phyloP scores from a whole-genome alignment of 2,329 filamentous ascomycete species.

The Arthrobotrys entomopaga region DNA sequence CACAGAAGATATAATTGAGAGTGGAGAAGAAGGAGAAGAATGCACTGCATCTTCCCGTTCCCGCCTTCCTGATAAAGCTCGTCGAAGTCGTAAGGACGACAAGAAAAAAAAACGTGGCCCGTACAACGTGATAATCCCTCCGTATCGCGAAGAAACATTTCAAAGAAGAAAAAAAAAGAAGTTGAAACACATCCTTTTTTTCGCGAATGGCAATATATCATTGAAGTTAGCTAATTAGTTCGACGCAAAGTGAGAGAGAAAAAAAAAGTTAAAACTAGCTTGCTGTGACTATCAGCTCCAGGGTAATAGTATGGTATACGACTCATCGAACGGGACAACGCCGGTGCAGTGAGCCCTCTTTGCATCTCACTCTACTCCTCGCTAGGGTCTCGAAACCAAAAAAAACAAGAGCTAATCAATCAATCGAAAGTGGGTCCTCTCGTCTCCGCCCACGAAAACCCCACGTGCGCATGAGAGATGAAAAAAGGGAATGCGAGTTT shows the following conservation, averaged over 20 bases:
- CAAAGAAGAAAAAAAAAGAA: no score
- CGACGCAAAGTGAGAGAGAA: no score
- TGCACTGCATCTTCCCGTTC: constrained; percentile 48
- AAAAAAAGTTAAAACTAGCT: no score
- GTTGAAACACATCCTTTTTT: constrained; percentile 35
- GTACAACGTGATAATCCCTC: background rate
- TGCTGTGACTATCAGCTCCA: constrained; percentile 14
- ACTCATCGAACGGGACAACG: background rate
- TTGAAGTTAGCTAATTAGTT: no score
- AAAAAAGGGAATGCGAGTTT: constrained; percentile 11
- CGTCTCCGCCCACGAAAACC: constrained; percentile 45
- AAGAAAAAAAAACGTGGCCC: constrained; percentile 37
- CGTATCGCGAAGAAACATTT: constrained; percentile 18
- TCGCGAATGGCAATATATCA: constrained; percentile 21
- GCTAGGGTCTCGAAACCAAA: background rate
- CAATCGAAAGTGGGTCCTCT: constrained; percentile 37
- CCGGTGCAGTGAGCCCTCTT: constrained; percentile 12
- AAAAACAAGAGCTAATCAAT: background rate
- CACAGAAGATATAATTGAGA: background rate
- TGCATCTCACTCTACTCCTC: constrained; percentile 13
- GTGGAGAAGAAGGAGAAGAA: background rate
- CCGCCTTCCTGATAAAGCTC: constrained; percentile 53
- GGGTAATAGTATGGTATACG: background rate
- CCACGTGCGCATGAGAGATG: constrained; percentile 44
- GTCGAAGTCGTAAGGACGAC: constrained; percentile 22